Base-by-base conservation (phyloP, 345 rosid species). In the Pistacia atlantica region DNA sequence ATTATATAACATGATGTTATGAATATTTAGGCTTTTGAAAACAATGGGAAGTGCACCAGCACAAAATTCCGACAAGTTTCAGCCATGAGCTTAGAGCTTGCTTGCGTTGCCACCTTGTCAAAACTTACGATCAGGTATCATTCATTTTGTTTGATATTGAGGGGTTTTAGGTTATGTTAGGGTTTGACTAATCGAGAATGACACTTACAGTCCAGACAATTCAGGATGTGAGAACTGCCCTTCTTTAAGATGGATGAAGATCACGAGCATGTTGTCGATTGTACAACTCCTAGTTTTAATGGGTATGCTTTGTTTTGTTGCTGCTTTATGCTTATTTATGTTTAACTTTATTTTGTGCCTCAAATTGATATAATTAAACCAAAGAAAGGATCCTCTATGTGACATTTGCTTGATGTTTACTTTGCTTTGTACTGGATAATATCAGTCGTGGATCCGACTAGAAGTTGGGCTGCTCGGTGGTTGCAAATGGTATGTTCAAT, bases 381-480 rank as follows among this genome's bases (percentile, higher is more conserved):
- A 16, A 33, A 31, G 2, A 37, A 17, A 37, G 5, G 17, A 33
- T 1, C 35, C 65, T 33, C 16, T 62, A 62, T 4, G 6, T 42
- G 46, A 13, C 5, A 11, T 66, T 74, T 45, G 25, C 28, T 1
- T 69, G 38, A 37, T 65, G 10, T 33, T 56, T 37, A 46, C 52
- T 61, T 72, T 49, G 13, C 1, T 75, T 68, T 22, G 73, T 58
- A 79, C 77, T 91, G 98, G 77, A 92, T 93, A 76, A 93, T 96
- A 81, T 90, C 99, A 76, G 95, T 93, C 71, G 92, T 93, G 97
- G 99, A 96, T 79, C 99, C 97, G 12, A 73, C 75, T 77, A 88
- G 98, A 84, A 93, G 97, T 79, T 96, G 97, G 99, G 97, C 97
- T 42, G 99, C 98, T 73, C 92, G 99, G 51, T 95, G 99, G 99